Evolutionary conservation across 2,329 filamentous ascomycete genomes (phyloP), one percentile per base, ranked within the genome.

Genomic region (Pyrenophora tritici-repentis): DNA sequence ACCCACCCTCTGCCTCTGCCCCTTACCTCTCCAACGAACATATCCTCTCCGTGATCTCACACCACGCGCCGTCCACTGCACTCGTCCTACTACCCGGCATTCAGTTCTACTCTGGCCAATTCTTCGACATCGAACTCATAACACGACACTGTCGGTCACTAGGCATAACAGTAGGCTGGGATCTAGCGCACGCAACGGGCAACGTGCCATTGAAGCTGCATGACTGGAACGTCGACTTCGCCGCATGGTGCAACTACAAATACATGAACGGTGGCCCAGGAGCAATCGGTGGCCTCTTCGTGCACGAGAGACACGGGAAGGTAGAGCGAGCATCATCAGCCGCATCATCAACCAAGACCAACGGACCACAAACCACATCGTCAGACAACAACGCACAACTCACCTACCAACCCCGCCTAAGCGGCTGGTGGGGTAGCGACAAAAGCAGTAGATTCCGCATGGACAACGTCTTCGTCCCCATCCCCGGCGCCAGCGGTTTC

Each of bases 211-310:
- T 96, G 14, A 75, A 80, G 50, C 80, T 96, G 16, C 91, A 96
- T 73, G 89, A 93, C 63, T 96, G 91, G 91, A 82, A 89, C 60
- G 90, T 95, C 29, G 91, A 96, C 72, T 96, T 96, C 65, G 91
- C 92, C 13, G 89, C 84, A 46, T 96, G 91, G 91, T 96, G 91
- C 74, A 92, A 87, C 14, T 96, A 96, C 81, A 96, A 96, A 76
- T 96, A 96, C 76, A 83, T 96, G 71, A 96, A 96, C 69, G 86
- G 86, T 20, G 91, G 91, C 0, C 90, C 91, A 0, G 91, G 91
- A 3, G 82, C 86, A 13, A 95, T 95, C 57, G 90, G 84, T 1
- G 91, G 88, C 0, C 78, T 87, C 1, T 96, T 91, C 60, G 88
- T 96, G 7, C 90, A 96, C 71, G 84, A 90, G 67, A 80, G 78